These are phyloP conservation scores for Drosera capensis DNA, from an alignment of 148 eudicot species.

Conservation along the genomic window DNA sequence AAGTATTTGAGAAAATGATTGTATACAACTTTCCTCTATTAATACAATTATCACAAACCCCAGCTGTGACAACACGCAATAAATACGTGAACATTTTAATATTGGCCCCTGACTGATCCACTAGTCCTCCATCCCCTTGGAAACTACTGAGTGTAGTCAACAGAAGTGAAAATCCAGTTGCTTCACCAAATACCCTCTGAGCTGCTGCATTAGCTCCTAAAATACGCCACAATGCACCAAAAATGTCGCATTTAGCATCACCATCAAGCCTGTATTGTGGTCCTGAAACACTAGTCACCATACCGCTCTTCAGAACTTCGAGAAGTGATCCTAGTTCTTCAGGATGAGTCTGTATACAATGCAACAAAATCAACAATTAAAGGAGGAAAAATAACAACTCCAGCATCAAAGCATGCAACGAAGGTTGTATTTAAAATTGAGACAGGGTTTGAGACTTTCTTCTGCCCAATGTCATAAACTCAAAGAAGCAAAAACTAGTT, in stretches of 20 bases:
- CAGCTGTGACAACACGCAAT: constrained; percentile 77
- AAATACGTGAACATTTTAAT: constrained; percentile 65
- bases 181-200: constrained; percentile 95
- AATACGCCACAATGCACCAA: constrained; percentile 93
- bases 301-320: constrained; percentile 85
- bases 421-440: no score
- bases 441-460: no score
- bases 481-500: no score
- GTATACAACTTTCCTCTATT: constrained; percentile 64
- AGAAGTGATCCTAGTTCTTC: constrained; percentile 82
- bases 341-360: constrained; percentile 56
- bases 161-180: constrained; percentile 90
- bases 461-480: no score
- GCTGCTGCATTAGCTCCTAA: constrained; percentile 65
- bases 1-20: constrained; percentile 61
- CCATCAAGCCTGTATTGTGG: constrained; percentile 59
- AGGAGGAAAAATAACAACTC: neutral
- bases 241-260: constrained; percentile 87
- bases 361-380: neutral
- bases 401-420: neutral
- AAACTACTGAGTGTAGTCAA: constrained; percentile 76
- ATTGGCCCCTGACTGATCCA: constrained; percentile 23
- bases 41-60: constrained; percentile 59
- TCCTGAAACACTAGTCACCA: constrained; percentile 75
- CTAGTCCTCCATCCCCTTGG: constrained; percentile 46